Percentiles rank a stretch among this genome's conserved stretches.
Evolutionary conservation across 192 early-diverging fungal species (phyloP).

Genomic region (Mortierella alpina): DNA sequence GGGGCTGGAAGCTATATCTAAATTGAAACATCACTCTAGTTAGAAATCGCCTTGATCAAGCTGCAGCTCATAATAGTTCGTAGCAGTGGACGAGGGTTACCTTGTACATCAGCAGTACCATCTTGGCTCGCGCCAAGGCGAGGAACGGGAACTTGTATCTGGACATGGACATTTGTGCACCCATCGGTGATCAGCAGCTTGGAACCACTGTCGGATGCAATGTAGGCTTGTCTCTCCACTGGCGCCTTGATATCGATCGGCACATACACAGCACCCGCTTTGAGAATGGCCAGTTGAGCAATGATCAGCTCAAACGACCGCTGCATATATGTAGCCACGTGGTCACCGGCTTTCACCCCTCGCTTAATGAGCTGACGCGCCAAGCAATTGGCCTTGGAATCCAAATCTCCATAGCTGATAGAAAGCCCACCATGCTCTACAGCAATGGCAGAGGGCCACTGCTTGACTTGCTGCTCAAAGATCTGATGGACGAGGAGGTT

Average conservation of each 20-base stretch:
- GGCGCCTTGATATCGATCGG: not conserved
- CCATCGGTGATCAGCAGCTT: not conserved
- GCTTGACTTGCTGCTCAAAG: conserved; percentile 1
- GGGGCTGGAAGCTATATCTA: too few species aligned
- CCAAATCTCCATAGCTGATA: conserved; percentile 7
- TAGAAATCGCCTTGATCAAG: too few species aligned
- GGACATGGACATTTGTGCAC: too few species aligned
- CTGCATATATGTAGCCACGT: not conserved
- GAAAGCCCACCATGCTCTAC: not conserved
- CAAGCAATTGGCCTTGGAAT: not conserved
- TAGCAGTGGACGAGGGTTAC: too few species aligned
- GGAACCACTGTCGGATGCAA: not conserved
- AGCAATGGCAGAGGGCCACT: conserved; percentile 3
- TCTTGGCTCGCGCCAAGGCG: too few species aligned
- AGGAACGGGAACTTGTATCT: too few species aligned
- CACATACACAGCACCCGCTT: conserved; percentile 1
- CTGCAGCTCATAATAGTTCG: too few species aligned
- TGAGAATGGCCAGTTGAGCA: not conserved
- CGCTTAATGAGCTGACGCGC: conserved; percentile 4
- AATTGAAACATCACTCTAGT: too few species aligned
- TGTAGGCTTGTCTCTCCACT: not conserved
- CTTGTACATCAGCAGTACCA: too few species aligned
- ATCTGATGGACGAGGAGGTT: not conserved
- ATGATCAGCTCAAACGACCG: conserved; percentile 5
- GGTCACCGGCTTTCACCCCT: not conserved